Percentiles rank a stretch among this genome's conserved stretches.
Evolutionary conservation across 257 asterid genomes (phyloP).

Genomic region (Echium plantagineum): DNA sequence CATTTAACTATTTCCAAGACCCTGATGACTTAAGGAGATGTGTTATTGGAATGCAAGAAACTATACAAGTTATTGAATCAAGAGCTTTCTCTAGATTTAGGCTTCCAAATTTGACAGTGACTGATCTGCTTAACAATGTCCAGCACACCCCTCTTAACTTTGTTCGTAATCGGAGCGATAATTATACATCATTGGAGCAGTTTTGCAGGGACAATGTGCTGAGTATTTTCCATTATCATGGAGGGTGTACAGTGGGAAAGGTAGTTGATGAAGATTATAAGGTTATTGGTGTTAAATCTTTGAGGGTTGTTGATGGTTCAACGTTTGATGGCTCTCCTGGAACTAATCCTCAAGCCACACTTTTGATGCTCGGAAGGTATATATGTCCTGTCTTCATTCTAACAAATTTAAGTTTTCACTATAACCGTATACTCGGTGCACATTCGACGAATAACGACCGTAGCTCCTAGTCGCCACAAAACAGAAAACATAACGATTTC

Average conservation of each 20-base stretch:
- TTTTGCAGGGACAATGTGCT: background rate
- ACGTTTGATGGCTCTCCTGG: conserved; percentile 46
- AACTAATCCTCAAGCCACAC: conserved; percentile 63
- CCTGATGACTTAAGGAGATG: background rate
- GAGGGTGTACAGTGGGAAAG: background rate
- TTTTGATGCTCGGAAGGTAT: conserved; percentile 60
- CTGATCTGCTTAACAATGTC: background rate
- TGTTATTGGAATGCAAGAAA: background rate
- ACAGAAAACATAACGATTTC: too few relatives aligned
- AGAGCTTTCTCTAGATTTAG: background rate
- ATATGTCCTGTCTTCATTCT: too few relatives aligned
- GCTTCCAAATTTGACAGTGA: background rate
- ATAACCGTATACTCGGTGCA: too few relatives aligned
- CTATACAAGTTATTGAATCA: background rate
- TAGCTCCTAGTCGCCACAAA: too few relatives aligned
- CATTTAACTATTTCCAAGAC: background rate
- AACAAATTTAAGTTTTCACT: too few relatives aligned
- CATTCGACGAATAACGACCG: too few relatives aligned
- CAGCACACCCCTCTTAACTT: background rate
- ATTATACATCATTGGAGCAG: background rate
- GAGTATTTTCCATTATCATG: background rate
- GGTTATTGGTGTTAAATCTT: conserved; percentile 25
- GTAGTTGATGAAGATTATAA: conserved; percentile 13
- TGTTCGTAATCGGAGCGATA: too few relatives aligned
- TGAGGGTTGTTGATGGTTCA: conserved; percentile 50